These are phyloP conservation scores for Sequoia sempervirens DNA, from an alignment of 75 land plant genomes.

Conservation along the genomic window DNA sequence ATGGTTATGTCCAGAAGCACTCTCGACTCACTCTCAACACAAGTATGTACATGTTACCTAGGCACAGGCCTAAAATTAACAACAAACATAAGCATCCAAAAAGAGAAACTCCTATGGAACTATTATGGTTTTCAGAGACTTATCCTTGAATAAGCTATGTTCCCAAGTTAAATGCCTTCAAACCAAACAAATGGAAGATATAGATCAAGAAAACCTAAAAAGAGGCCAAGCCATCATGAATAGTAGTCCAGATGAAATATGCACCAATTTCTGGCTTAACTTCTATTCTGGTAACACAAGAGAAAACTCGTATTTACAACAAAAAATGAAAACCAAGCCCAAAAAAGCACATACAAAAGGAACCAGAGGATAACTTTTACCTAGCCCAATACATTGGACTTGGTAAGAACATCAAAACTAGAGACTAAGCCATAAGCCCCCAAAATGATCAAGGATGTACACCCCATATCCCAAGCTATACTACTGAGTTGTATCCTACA, in stretches of 20 bases:
- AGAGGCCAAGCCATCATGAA: constrained; percentile 73
- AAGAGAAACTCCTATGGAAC: background rate
- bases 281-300: constrained; percentile 17
- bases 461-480: constrained; percentile 25
- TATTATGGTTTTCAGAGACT: background rate
- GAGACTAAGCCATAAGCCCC: constrained; percentile 62
- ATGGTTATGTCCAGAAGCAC: too few species aligned
- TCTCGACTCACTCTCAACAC: too few species aligned
- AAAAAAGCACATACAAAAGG: background rate
- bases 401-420: constrained; percentile 56
- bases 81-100: background rate
- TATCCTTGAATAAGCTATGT: background rate
- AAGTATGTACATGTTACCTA: background rate
- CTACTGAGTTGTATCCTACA: background rate
- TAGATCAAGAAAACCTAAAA: constrained; percentile 52
- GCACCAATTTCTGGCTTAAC: constrained; percentile 63
- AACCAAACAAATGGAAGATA: background rate
- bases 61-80: background rate
- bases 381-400: constrained; percentile 46
- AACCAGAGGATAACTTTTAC: constrained; percentile 18
- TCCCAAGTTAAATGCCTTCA: background rate
- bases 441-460: constrained; percentile 27
- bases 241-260: constrained; percentile 69
- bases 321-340: background rate
- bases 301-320: too few species aligned